Percentiles rank a stretch among this genome's conserved stretches.
Conservation (phyloP, 306 rosid genomes). For the Pyrus communis region DNA sequence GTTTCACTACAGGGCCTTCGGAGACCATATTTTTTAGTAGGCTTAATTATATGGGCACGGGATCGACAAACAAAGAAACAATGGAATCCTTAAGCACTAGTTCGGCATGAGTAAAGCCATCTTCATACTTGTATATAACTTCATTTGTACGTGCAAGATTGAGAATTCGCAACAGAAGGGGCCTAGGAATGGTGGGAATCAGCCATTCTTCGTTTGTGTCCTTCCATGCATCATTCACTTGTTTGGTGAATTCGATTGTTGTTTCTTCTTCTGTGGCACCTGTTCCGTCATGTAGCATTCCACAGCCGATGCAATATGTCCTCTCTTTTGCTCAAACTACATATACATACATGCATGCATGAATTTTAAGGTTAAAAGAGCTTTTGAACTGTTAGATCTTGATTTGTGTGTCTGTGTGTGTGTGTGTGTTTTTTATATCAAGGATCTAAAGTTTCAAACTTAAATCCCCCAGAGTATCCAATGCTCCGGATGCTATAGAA, state of each 20-base stretch:
- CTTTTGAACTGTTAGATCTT: no score
- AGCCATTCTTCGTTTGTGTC: constrained; percentile 34
- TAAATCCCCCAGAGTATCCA: no score
- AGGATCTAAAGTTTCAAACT: no score
- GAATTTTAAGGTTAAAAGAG: neutral
- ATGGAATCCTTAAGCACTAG: neutral
- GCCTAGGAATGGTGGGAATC: neutral
- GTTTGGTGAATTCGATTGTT: neutral
- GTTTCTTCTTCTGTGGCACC: neutral
- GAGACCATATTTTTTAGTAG: no score
- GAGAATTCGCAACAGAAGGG: constrained; percentile 14
- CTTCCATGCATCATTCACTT: constrained; percentile 6
- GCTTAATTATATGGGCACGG: neutral
- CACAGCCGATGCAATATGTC: neutral
- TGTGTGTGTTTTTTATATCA: no score
- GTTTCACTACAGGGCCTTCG: no score
- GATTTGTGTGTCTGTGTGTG: no score
- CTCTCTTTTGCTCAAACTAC: constrained; percentile 1
- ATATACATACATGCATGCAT: neutral
- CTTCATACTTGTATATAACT: constrained; percentile 19
- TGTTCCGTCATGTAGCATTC: neutral
- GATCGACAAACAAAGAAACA: neutral
- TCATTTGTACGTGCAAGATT: constrained; percentile 22
- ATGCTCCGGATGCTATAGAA: no score
- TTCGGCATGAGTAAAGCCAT: constrained; percentile 8